Base-by-base conservation (phyloP, 2,329 filamentous ascomycete species). In the Nigrograna mackinnonii region DNA sequence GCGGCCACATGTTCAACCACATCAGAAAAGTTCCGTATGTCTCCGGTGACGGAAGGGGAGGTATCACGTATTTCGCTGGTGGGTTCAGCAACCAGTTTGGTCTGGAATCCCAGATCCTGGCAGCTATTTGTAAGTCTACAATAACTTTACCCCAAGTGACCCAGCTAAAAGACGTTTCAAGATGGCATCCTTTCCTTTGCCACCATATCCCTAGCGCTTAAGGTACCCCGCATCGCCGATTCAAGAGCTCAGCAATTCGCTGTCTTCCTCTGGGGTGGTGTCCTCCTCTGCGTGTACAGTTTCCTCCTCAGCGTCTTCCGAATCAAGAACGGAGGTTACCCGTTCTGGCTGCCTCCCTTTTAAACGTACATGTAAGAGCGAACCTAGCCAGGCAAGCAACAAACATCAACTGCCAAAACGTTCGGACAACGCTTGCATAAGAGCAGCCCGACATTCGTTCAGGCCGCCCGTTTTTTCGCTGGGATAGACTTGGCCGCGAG, bases 1-100 rank as follows among this genome's bases (percentile, higher is more conserved):
- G 88, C 58, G 95, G 94, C 28, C 91, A 97, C 72, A 99, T 99
- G 95, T 99, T 95, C 80, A 99, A 97, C 71, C 91, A 96, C 65
- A 99, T 99, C 64, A 84, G 95, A 57, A 92, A 94, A 68, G 89
- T 95, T 3, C 94, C 94, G 3, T 99, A 99, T 59, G 90, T 97
- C 22, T 79, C 84, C 31, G 88, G 87, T 31, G 85, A 97, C 65
- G 89, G 90, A 26, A 84, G 81, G 41, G 94, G 94, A 14, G 91
- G 91, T 4, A 82, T 99, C 49, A 88, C 74, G 63, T 97, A 97
- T 69, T 94, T 99, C 69, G 89, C 92, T 4, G 79, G 80, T 28
- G 92, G 94, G 1, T 99, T 99, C 72, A 90, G 92, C 69, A 96
- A 84, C 67, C 94, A 99, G 67, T 91, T 86, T 60, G 94, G 94